phyloP scores from a whole-genome alignment of 2,329 filamentous ascomycete species.

The Fusarium citri region DNA sequence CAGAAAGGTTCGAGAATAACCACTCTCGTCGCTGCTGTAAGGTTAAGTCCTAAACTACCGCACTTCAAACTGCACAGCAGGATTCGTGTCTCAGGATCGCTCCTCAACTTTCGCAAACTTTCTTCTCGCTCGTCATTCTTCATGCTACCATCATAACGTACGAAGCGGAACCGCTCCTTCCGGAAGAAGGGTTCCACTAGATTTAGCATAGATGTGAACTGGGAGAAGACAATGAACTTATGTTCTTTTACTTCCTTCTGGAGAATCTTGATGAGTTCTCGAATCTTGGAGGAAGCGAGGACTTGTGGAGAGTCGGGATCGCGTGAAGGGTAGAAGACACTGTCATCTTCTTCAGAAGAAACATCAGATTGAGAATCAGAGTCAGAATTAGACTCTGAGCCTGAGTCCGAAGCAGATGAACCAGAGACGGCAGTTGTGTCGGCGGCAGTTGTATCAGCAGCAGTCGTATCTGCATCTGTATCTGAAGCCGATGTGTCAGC shows the following conservation, averaged over 20 bases:
- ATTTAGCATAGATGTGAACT: slow-evolving; percentile 98
- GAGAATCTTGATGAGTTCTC: slow-evolving; percentile 83
- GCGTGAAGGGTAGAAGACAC: slow-evolving; percentile 46
- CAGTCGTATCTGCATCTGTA: slow-evolving; percentile 27
- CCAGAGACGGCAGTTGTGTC: slow-evolving; percentile 31
- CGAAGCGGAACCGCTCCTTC: slow-evolving; percentile 78
- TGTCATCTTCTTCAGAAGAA: slow-evolving; percentile 54
- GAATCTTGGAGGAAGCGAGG: slow-evolving; percentile 88
- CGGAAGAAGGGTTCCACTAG: slow-evolving; percentile 92
- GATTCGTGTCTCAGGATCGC: slow-evolving; percentile 79
- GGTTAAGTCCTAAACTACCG: slow-evolving; percentile 90
- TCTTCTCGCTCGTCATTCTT: slow-evolving; percentile 91
- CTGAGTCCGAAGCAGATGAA: slow-evolving; percentile 25
- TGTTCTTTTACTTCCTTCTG: slow-evolving; percentile 81
- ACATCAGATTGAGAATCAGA: slow-evolving; percentile 42
- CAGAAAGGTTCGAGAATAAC: slow-evolving; percentile 98
- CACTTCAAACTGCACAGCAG: slow-evolving; percentile 95
- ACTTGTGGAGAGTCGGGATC: slow-evolving; percentile 54
- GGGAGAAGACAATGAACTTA: slow-evolving; percentile 98
- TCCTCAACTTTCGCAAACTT: slow-evolving; percentile 80
- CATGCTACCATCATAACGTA: slow-evolving; percentile 96
- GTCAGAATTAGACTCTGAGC: slow-evolving; percentile 40
- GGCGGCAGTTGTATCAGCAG: slow-evolving; percentile 22
- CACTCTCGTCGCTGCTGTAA: slow-evolving; percentile 92
- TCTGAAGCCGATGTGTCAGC: slow-evolving; percentile 30